A percentile compares a stretch with the other conserved stretches of the same genome.
These are phyloP conservation scores for Silene coronaria DNA, from an alignment of 179 eudicot species.

Conservation along the genomic window DNA sequence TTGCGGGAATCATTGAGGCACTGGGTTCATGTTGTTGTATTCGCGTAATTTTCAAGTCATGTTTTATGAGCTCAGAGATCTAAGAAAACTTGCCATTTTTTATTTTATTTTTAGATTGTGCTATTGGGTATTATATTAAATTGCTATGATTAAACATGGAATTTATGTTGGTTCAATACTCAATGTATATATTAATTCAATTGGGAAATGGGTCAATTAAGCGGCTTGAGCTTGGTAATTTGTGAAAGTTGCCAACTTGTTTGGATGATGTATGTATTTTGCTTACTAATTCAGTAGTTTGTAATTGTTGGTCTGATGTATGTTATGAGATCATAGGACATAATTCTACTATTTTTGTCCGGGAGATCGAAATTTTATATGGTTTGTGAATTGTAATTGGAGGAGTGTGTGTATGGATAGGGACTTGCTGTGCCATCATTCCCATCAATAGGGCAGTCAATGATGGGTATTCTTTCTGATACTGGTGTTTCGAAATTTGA, in stretches of 20 bases:
- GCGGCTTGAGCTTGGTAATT: neutral
- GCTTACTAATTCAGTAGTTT: neutral
- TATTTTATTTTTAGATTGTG: neutral
- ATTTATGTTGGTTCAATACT: slow-evolving; percentile 10
- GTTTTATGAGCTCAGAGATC: slow-evolving; percentile 4
- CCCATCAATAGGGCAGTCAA: slow-evolving; percentile 9
- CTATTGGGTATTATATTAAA: neutral
- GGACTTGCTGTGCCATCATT: slow-evolving; percentile 18
- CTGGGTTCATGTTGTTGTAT: too few species aligned
- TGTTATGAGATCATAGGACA: slow-evolving; percentile 13
- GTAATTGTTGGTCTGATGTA: slow-evolving; percentile 1
- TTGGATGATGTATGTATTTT: neutral
- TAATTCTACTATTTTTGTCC: neutral
- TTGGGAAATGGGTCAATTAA: neutral
- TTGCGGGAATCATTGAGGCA: too few species aligned
- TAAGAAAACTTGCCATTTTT: neutral
- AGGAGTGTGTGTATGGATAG: slow-evolving; percentile 12
- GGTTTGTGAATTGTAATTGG: neutral
- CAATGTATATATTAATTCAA: slow-evolving; percentile 1
- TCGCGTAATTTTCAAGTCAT: neutral
- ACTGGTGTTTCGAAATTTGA: neutral
- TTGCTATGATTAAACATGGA: slow-evolving; percentile 11
- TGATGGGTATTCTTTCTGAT: slow-evolving; percentile 7
- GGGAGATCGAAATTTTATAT: slow-evolving; percentile 8
- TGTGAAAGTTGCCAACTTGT: slow-evolving; percentile 1